Evolutionary conservation across 2,329 filamentous ascomycete genomes (phyloP).

Genomic region (Endothia cerciana): DNA sequence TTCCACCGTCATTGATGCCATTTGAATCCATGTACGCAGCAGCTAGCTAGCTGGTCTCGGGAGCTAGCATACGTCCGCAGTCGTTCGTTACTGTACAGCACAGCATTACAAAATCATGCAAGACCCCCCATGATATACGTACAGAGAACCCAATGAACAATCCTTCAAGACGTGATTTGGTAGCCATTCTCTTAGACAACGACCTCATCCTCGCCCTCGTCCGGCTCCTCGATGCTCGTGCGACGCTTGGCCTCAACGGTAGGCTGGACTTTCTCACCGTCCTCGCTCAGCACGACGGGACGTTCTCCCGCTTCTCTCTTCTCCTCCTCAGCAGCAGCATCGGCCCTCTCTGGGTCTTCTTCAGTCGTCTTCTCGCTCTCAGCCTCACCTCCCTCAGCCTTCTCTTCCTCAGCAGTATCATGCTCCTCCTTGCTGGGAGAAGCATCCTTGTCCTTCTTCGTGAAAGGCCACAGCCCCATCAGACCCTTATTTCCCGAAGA

Average conservation of each 20-base stretch:
- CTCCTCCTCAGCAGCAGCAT: slow-evolving; percentile 35
- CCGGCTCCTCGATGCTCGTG: slow-evolving; percentile 64
- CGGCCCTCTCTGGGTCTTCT: slow-evolving; percentile 32
- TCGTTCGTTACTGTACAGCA: slow-evolving; percentile 3
- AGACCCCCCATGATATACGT: background rate
- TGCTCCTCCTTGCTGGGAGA: slow-evolving; percentile 37
- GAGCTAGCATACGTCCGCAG: background rate
- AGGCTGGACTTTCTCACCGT: slow-evolving; percentile 47
- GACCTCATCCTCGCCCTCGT: slow-evolving; percentile 53
- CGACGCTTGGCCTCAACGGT: slow-evolving; percentile 57
- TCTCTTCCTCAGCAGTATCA: slow-evolving; percentile 38
- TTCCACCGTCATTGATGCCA: background rate
- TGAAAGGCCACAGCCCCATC: slow-evolving; percentile 63
- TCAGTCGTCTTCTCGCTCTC: slow-evolving; percentile 41
- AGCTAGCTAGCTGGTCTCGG: background rate
- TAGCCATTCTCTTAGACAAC: slow-evolving; percentile 20
- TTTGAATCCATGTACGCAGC: background rate
- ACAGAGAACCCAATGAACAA: background rate
- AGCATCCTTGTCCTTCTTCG: slow-evolving; percentile 36
- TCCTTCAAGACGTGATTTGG: too few relatives aligned
- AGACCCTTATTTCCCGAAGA: slow-evolving; percentile 43
- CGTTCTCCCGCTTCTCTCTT: slow-evolving; percentile 32
- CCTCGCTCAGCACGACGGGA: slow-evolving; percentile 40
- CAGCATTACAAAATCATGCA: background rate
- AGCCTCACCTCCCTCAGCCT: slow-evolving; percentile 38